A percentile compares a stretch with the other conserved stretches of the same genome.
These are phyloP conservation scores for Clonostachys sp. DNA, from an alignment of 2,329 filamentous ascomycete genomes.

Conservation along the genomic window DNA sequence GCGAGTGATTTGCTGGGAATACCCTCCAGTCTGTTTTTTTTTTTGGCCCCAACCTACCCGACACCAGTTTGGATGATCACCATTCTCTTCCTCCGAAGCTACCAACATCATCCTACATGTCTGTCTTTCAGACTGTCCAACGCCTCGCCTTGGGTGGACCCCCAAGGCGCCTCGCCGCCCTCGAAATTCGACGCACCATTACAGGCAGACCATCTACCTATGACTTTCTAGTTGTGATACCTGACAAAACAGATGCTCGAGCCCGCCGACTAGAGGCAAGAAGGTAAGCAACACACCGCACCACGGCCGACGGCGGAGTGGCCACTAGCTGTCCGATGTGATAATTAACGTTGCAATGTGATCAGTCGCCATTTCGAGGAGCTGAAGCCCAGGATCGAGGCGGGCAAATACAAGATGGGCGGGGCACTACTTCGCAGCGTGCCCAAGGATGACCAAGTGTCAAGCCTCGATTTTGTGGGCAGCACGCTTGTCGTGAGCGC, in stretches of 20 bases:
- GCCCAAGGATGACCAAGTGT: constrained; percentile 54
- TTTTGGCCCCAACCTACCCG: too few species aligned
- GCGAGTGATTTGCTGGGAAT: too few species aligned
- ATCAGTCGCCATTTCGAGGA: constrained; percentile 47
- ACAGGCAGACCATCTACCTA: constrained; percentile 12
- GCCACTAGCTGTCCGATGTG: neutral
- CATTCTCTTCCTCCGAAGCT: too few species aligned
- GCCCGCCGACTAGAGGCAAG: constrained; percentile 59
- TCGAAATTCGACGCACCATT: too few species aligned
- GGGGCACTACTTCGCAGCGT: constrained; percentile 64
- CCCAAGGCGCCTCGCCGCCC: too few species aligned
- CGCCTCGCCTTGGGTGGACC: too few species aligned
- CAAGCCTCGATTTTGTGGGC: constrained; percentile 66
- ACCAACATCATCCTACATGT: too few species aligned
- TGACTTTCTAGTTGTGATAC: constrained; percentile 67
- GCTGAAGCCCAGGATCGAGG: constrained; percentile 44
- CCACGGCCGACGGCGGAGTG: constrained; percentile 5
- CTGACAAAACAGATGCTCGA: constrained; percentile 56
- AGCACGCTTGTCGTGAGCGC: constrained; percentile 66
- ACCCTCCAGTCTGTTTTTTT: too few species aligned
- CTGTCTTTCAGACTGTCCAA: too few species aligned
- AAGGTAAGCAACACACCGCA: constrained; percentile 33
- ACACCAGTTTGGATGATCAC: too few species aligned
- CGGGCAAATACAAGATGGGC: constrained; percentile 59
- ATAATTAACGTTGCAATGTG: neutral